Percentiles rank a stretch among this genome's conserved stretches.
Conservation (phyloP, 192 early-diverging fungal species). For the Coemansia sp. region DNA sequence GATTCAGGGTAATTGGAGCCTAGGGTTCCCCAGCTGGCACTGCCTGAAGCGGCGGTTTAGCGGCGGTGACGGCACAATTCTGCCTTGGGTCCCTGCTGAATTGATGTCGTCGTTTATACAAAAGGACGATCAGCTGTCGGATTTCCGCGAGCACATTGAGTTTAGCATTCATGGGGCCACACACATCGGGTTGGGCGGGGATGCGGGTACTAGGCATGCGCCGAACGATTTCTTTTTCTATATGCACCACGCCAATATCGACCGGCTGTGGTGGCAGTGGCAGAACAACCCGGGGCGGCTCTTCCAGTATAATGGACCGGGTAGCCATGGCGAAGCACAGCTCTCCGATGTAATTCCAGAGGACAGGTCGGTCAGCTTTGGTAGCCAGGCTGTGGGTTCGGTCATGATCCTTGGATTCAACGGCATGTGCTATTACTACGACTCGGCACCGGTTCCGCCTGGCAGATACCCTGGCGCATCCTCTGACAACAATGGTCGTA, state of each 20-base stretch:
- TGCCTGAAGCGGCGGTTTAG: conserved; percentile 36
- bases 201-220: conserved; percentile 47
- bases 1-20: conserved; percentile 29
- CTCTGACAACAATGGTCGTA: neutral
- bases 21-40: conserved; percentile 27
- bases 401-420: conserved; percentile 45
- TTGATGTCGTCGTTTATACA: conserved; percentile 46
- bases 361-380: conserved; percentile 23
- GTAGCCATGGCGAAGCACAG: conserved; percentile 26
- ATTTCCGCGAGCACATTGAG: conserved; percentile 53
- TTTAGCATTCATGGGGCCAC: conserved; percentile 49
- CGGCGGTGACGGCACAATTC: conserved; percentile 17
- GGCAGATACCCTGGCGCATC: conserved; percentile 12
- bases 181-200: conserved; percentile 52
- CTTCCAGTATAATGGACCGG: conserved; percentile 36
- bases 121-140: conserved; percentile 13
- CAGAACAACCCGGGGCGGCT: conserved; percentile 36
- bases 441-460: conserved; percentile 34
- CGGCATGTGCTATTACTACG: conserved; percentile 42
- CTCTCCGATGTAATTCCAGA: conserved; percentile 38
- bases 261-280: conserved; percentile 59
- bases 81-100: conserved; percentile 42
- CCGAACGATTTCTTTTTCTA: conserved; percentile 63
- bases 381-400: conserved; percentile 21
- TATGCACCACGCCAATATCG: conserved; percentile 64